Base-by-base conservation (phyloP, 495 filamentous ascomycete species). In the Chaetomium cochliodes region DNA sequence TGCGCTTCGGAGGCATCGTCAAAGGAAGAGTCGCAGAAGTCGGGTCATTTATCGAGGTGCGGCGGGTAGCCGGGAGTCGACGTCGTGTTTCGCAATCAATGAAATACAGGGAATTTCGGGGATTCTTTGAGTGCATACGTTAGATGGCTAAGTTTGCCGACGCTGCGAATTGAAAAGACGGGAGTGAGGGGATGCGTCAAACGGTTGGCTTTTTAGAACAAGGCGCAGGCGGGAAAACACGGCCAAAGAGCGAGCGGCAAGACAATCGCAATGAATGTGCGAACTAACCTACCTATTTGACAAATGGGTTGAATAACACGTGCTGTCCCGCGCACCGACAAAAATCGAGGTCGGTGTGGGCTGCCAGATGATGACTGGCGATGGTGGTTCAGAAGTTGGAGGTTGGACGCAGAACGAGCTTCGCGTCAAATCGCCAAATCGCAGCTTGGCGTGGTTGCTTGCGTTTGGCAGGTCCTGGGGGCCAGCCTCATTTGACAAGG, bases 1-100 rank as follows among this genome's bases (percentile, higher is more conserved):
- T 85, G 65, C 83, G 76, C 77, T 85, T 84, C 51, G 75, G 78
- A 73, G 77, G 76, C 80, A 83, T 83, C 64, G 62, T 80, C 54
- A 69, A 57, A 42, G 39, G 53, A 50, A 41, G 63, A 13, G 60
- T 55, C 54, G 51, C 42, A 61, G 39, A 58, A 26, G 64, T 62
- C 23, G 67, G 56, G 62, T 69, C 68, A 71, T 73, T 65, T 73
- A 70, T 69, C 53, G 66, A 51, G 52, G 41, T 33, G 66, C 64
- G 69, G 69, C 62, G 56, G 52, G 63, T 52, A 59, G 66, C 67
- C 63, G 63, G 47, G 60, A 59, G 58, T 49, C 58, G 58, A 49
- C 58, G 57, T 54, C 11, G 59, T 15, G 60, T 13, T 37, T 37
- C 23, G 51, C 47, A 25, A 7, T 41, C 50, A 49, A 62, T 25